Base-by-base conservation (phyloP, 2,329 filamentous ascomycete species). In the Neonectria coccinea region DNA sequence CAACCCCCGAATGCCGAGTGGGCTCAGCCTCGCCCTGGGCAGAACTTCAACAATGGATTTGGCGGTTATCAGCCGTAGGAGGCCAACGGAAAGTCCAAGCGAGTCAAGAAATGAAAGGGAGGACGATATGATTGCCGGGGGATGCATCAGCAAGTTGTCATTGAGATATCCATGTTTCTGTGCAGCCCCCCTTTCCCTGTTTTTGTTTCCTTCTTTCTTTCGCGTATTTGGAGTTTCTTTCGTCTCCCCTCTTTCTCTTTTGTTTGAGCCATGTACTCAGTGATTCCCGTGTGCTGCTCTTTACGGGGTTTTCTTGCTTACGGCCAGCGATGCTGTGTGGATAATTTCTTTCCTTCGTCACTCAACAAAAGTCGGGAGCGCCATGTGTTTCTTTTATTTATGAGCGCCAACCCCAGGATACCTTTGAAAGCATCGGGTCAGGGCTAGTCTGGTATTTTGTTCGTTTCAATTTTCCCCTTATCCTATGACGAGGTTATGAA, bases 21-120 rank as follows among this genome's bases (percentile, higher is more conserved):
- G 86, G 78, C 80, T 59, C 83, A 86, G 75, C 79, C 82, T 55
- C 80, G 80, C 56, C 82, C 81, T 27, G 82, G 82, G 59, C 86
- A 88, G 76, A 87, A 85, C 77, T 89, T 86, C 78, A 80, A 78
- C 72, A 88, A 87, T 72, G 88, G 87, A 64, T 90, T 89, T 76
- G 84, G 85, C 69, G 84, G 86, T 67, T 91, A 90, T 78, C 88
- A 89, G 79, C 86, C 86, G 68, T 90, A 84, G 77, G 67, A 65
- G 62, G 67, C 66, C 18, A 68, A 59, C 64, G 65, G 59, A 65
- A 70, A 67, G 59, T 69, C 66, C 64, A 66, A 67, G 51, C 69
- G 67, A 70, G 65, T 60, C 65, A 64, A 65, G 65, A 71, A 67
- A 45, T 65, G 64, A 67, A 59, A 67, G 66, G 68, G 67, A 69